These are phyloP conservation scores for Micromonas pusilla DNA, from an alignment of 139 green algal species.

Conservation along the genomic window DNA sequence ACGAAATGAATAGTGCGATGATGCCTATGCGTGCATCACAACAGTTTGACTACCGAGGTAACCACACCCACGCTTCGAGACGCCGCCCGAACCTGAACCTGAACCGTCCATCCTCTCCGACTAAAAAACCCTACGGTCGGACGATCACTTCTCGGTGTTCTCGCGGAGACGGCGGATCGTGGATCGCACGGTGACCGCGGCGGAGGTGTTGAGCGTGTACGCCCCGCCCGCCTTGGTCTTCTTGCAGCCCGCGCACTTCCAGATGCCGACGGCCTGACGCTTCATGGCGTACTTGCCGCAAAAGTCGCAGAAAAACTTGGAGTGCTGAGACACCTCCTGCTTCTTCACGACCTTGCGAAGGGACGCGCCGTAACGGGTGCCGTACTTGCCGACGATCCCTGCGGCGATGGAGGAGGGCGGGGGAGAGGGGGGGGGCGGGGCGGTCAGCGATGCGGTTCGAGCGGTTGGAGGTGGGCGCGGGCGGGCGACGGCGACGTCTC, in stretches of 20 bases:
- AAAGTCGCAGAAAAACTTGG: conserved; percentile 98
- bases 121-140: background rate
- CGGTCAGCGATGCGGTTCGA: background rate
- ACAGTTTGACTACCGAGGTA: background rate
- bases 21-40: background rate
- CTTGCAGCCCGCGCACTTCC: conserved; percentile 91
- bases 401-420: conserved; percentile 38
- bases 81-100: too few species aligned
- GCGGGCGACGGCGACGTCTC: background rate
- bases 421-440: background rate
- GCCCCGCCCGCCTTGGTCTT: conserved; percentile 90
- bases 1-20: background rate
- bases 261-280: conserved; percentile 91
- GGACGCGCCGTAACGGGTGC: conserved; percentile 92
- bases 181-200: conserved; percentile 87
- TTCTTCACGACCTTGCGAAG: conserved; percentile 99
- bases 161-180: conserved; percentile 97
- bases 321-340: conserved; percentile 98
- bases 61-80: too few species aligned
- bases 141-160: conserved; percentile 66
- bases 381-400: conserved; percentile 99
- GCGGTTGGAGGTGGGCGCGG: background rate
- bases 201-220: conserved; percentile 75
- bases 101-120: too few species aligned
- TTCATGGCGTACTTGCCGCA: conserved; percentile 95